phyloP scores from a whole-genome alignment of 805 yeast genomes.

The Starmerella bacillaris region DNA sequence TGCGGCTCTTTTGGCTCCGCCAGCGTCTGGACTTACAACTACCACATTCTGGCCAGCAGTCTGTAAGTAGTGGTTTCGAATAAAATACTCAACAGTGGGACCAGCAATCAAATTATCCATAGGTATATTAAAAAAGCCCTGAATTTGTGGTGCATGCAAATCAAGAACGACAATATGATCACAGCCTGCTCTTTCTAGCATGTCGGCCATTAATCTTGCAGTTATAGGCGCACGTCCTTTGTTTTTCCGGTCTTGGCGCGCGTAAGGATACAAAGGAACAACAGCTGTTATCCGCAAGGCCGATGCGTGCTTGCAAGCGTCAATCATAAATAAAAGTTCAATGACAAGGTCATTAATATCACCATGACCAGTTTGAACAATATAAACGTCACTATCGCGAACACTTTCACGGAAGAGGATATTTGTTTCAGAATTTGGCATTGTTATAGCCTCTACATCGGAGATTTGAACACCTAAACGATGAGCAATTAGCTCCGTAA shows the following conservation, averaged over 20 bases:
- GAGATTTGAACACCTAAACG: constrained; percentile 50
- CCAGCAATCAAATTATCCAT: constrained; percentile 93
- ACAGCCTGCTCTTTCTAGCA: constrained; percentile 86
- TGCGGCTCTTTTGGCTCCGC: constrained; percentile 96
- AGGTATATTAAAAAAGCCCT: constrained; percentile 88
- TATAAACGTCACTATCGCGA: constrained; percentile 77
- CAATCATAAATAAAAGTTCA: constrained; percentile 77
- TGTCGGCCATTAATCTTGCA: constrained; percentile 81
- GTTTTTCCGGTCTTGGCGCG: constrained; percentile 93
- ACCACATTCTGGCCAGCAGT: constrained; percentile 38
- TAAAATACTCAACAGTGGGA: constrained; percentile 71
- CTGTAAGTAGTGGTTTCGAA: constrained; percentile 37
- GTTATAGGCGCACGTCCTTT: constrained; percentile 92
- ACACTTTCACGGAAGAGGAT: constrained; percentile 76
- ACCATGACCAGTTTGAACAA: constrained; percentile 73
- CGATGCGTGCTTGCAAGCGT: constrained; percentile 91
- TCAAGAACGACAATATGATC: constrained; percentile 94
- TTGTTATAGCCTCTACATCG: constrained; percentile 64
- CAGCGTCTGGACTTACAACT: constrained; percentile 94
- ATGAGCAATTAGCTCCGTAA: constrained; percentile 54
- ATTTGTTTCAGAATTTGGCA: constrained; percentile 75
- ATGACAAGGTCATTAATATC: constrained; percentile 68
- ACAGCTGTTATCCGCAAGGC: constrained; percentile 89
- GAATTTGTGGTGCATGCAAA: constrained; percentile 91
- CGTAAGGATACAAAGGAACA: constrained; percentile 89